Base-by-base conservation (phyloP, 257 asterid genomes). In the Nicotiana tabacum region DNA sequence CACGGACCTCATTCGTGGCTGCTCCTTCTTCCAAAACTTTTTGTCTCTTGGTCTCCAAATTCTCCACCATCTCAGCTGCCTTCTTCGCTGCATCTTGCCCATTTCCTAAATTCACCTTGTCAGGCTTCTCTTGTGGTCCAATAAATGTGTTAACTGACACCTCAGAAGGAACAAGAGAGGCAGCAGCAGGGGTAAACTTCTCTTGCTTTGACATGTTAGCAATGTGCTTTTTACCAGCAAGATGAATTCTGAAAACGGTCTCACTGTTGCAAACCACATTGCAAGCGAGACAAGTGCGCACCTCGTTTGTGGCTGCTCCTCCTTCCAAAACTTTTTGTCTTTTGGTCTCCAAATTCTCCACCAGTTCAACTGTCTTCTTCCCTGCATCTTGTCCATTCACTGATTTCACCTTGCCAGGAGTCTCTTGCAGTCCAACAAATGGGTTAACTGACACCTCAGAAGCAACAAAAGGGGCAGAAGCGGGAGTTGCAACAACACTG, bases 201-300 rank as follows among this genome's bases (percentile, higher is more conserved):
- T 27, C 83, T 6, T 43, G 83, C 86, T 89, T 91, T 89, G 81
- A 90, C 84, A 87, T 62, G 92, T 83, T 89, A 43, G 88, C 61
- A 30, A 89, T 90, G 85, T 93, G 98, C 80, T 88, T 93, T 81
- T 92, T 88, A 70, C 96, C 98, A 4, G 91, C 89, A 24, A 95
- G 89, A 84, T 95, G 97, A 77, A 27, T 58, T 16, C 24, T 86
- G 82, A 82, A 89, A 60, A 89, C 98, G 0, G 88, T 88, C 69
- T 87, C 91, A 53, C 97, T 92, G 77, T 91, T 93, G 92, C 98
- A 95, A 62, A 95, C 92, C 87, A 93, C 95, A 33, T 91, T 93
- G 78, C 98, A 95, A 13, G 87, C 35, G 13, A 32, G 60, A 84
- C 98, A 95, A 13, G 77, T 64, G 0, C 88, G 92, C 32, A 92